Base-by-base conservation (phyloP, 2,329 filamentous ascomycete genomes). In the Calonectria multiphialidica region DNA sequence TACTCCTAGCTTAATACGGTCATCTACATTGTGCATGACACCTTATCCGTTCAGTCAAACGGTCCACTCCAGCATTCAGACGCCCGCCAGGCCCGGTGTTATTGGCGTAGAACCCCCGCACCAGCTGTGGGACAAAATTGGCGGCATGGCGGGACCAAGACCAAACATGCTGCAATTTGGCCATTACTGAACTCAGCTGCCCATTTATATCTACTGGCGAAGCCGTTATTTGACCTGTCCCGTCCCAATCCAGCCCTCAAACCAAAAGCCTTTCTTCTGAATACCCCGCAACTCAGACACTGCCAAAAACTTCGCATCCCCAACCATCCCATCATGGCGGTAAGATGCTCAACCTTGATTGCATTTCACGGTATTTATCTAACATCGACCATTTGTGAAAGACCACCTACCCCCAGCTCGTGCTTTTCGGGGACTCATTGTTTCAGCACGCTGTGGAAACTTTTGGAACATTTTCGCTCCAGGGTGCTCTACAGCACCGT, bases 341-440 rank as follows among this genome's bases (percentile, higher is more conserved):
- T 79, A 70, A 78, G 74, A 66, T 42, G 25, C 8, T 59, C 45
- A 30, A 13, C 10, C 25, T 18, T 23, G 15, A 75, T 63, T 70
- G 21, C 37, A 37, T 10, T 28, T 30, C 9, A 15, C 45, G 64
- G 1, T 44, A 21, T n/a, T 12, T 5, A 28, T 28, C 53, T 40
- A 49, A 42, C 23, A 23, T 59, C 47, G 35, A 33, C 30, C 21
- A 66, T 18, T 37, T 16, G 15, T 35, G 25, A n/a, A 49, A 90
- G 87, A 82, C 83, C 47, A 86, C 90, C 1, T 93, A 93, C 79
- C 91, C 93, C 61, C 94, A 96, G 80, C 87, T 96, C 77, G 87
- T 98, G 74, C 90, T 98, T 28, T 94, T 98, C 74, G 96, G 96
- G 67, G 97, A 98, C 85, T 98, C 95, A 37, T 93, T 98, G 73